Evolutionary conservation across 2,329 filamentous ascomycete genomes (phyloP).

Genomic region (Magnaporthiopsis poae): DNA sequence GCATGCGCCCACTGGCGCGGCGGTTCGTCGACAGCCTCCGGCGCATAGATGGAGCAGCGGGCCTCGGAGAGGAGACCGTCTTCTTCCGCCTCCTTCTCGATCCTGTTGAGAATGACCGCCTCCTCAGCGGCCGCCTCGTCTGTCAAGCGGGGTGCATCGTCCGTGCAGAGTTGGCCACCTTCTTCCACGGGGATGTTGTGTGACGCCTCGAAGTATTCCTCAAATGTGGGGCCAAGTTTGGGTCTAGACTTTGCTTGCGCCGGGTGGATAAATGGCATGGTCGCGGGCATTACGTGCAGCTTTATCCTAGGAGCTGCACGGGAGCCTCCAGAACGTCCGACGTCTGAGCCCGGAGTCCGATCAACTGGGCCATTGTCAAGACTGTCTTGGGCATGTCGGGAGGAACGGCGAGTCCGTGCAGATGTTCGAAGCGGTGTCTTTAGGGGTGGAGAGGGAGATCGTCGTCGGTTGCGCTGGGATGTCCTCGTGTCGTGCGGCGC

Average conservation of each 20-base stretch:
- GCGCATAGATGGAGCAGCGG: slow-evolving; percentile 61
- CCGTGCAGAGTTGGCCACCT: slow-evolving; percentile 44
- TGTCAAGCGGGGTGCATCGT: slow-evolving; percentile 49
- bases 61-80: slow-evolving; percentile 66
- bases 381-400: slow-evolving; percentile 25
- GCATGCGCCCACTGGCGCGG: slow-evolving; percentile 73
- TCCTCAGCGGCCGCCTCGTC: slow-evolving; percentile 57
- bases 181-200: slow-evolving; percentile 44
- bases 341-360: slow-evolving; percentile 10
- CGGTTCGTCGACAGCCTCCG: slow-evolving; percentile 63
- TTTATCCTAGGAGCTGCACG: slow-evolving; percentile 37
- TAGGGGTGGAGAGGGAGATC: slow-evolving; percentile 31
- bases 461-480: slow-evolving; percentile 26
- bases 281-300: slow-evolving; percentile 34
- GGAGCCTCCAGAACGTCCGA: slow-evolving; percentile 13
- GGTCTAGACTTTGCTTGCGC: slow-evolving; percentile 44
- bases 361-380: slow-evolving; percentile 16
- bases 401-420: slow-evolving; percentile 32
- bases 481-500: slow-evolving; percentile 16
- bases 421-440: slow-evolving; percentile 29
- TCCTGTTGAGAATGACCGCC: slow-evolving; percentile 56
- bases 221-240: slow-evolving; percentile 44
- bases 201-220: slow-evolving; percentile 47
- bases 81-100: slow-evolving; percentile 62
- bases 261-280: slow-evolving; percentile 50